Conservation (phyloP, 169 alveolate genomes). For the Besnoitia besnoiti region DNA sequence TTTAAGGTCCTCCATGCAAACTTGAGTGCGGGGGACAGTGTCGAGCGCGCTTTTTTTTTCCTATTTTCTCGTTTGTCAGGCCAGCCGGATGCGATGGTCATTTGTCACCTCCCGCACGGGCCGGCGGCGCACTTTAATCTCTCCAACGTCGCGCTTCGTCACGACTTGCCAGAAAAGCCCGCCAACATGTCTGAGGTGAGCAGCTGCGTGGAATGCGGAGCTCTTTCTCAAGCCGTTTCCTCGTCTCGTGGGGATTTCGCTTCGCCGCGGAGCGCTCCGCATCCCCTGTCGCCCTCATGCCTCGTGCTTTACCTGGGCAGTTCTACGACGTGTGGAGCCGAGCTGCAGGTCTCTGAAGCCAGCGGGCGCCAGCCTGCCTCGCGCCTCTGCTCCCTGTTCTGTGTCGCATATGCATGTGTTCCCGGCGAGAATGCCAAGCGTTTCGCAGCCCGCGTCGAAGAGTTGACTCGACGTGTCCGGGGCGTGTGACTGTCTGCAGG, state of each 20-base stretch:
- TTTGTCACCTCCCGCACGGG: constrained; percentile 99
- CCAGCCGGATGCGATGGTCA: constrained; percentile 97
- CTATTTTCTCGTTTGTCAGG: constrained; percentile 54
- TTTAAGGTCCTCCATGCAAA: neutral
- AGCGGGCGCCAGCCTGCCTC: no score
- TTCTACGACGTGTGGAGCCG: no score
- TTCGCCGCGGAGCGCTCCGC: no score
- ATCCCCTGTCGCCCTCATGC: no score
- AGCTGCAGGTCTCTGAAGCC: no score
- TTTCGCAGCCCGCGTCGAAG: no score
- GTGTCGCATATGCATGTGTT: no score
- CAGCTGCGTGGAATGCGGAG: neutral
- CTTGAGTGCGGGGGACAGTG: neutral
- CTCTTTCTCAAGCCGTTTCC: neutral
- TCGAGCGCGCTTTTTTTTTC: neutral
- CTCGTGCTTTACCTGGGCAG: no score
- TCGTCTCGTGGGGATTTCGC: no score
- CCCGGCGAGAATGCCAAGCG: no score
- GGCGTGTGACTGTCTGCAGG: no score
- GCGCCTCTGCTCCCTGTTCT: neutral
- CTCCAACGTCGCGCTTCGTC: constrained; percentile 95
- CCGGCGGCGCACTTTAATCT: constrained; percentile 98
- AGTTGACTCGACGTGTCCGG: no score
- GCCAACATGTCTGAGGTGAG: constrained; percentile 93
- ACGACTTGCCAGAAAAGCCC: constrained; percentile 95